phyloP scores from a whole-genome alignment of 2,329 filamentous ascomycete genomes.

The Pseudocercospora cruenta region DNA sequence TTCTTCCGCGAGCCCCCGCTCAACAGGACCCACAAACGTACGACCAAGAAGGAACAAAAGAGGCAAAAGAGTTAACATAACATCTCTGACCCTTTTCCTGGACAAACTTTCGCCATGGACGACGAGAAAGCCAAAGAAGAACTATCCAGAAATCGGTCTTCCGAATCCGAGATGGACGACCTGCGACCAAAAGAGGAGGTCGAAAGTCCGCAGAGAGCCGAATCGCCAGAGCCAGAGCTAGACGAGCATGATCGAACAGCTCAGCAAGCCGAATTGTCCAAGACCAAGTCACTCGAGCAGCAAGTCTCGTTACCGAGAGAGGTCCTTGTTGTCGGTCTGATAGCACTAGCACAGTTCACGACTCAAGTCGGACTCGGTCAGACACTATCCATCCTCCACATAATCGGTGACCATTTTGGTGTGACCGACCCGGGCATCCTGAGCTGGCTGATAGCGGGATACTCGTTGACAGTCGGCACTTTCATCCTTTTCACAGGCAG shows the following conservation, averaged over 20 bases:
- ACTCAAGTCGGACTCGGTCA: conserved; percentile 36
- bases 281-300: conserved; percentile 32
- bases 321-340: conserved; percentile 35
- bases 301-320: conserved; percentile 36
- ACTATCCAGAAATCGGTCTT: neutral
- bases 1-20: neutral
- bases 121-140: conserved; percentile 1
- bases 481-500: conserved; percentile 51
- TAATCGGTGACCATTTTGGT: conserved; percentile 48
- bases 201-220: conserved; percentile 19
- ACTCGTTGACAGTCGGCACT: conserved; percentile 49
- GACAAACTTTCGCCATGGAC: conserved; percentile 7
- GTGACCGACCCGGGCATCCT: conserved; percentile 47
- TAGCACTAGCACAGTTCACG: conserved; percentile 36
- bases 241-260: conserved; percentile 15
- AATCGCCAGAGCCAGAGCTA: conserved; percentile 17
- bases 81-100: neutral
- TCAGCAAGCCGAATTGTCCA: conserved; percentile 9
- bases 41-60: neutral
- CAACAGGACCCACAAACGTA: neutral
- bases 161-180: neutral
- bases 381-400: conserved; percentile 38
- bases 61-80: neutral
- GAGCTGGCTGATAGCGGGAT: conserved; percentile 50
- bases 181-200: conserved; percentile 19